Base-by-base conservation (phyloP, 345 rosid genomes). In the Excoecaria agallocha region DNA sequence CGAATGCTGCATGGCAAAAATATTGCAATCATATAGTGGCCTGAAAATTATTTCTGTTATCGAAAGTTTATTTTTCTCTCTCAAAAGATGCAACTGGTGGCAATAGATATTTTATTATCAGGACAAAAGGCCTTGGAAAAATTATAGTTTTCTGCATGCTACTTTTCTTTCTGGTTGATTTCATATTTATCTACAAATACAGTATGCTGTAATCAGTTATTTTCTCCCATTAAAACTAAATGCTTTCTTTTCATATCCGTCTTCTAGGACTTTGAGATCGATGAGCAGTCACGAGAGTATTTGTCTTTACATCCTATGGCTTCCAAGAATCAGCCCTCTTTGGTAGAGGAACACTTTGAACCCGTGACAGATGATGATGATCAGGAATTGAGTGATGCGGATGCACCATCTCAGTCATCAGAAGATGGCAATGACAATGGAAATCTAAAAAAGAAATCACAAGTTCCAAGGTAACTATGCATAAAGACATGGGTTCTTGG, bases 271-370 rank as follows among this genome's bases (percentile, higher is more conserved):
- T 94, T 71, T 77, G 85, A 94, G 89, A 91, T 94, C 68, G 93
- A 92, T 75, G 86, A 77, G 63, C 76, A 83, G 35, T 89, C 97
- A 9, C 74, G 62, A 71, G 93, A 94, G 81, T 94, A 86, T 73
- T 35, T 81, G 70, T 85, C 95, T 24, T 82, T 92, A 63, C 97
- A 92, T 88, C 98, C 97, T 30, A 46, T 94, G 86, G 81, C 84
- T 66, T 52, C 97, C 35, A 80, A 81, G 77, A 88, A 83, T 77
- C 91, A 84, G 71, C 82, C 89, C 8, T 85, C 92, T 68, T 71
- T 91, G 81, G 69, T 94, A 66, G 89, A 89, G 66, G 98, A 94
- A 70, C 93, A 94, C 82, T 94, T 94, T 81, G 90, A 92, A 77
- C 90, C 89, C 71, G 85, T 85, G 12, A 58, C 69, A 63, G 88